Percentiles rank a stretch among this genome's conserved stretches.
Conservation (phyloP, 1,139 yeast genomes). For the Magnusiomyces starmeri region DNA sequence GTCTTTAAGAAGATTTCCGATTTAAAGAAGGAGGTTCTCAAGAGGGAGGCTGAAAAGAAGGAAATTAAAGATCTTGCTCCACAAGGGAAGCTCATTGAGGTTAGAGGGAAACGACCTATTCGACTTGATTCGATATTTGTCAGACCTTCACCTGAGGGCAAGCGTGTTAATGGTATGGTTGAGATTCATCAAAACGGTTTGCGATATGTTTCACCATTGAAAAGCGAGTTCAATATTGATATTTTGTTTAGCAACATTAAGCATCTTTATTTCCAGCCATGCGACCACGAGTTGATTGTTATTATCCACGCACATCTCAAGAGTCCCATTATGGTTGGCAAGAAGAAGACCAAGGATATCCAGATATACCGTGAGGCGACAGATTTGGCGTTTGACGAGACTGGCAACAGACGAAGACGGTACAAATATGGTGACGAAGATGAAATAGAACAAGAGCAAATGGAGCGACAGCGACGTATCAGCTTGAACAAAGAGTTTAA, state of each 20-base stretch:
- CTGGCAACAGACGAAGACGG: constrained; percentile 85
- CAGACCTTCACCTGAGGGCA: constrained; percentile 94
- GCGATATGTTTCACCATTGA: constrained; percentile 77
- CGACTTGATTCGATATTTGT: constrained; percentile 83
- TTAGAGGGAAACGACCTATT: constrained; percentile 72
- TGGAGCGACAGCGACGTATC: constrained; percentile 88
- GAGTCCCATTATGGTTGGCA: constrained; percentile 91
- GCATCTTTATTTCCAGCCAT: constrained; percentile 91
- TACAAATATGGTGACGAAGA: constrained; percentile 97
- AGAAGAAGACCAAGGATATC: constrained; percentile 89
- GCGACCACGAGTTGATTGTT: constrained; percentile 90
- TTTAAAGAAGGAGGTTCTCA: constrained; percentile 83
- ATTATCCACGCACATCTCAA: constrained; percentile 88
- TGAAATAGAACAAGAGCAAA: constrained; percentile 97
- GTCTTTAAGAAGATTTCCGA: constrained; percentile 87
- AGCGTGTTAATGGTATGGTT: constrained; percentile 84
- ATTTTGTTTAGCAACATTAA: constrained; percentile 83
- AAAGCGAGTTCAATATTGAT: constrained; percentile 82
- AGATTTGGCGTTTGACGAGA: constrained; percentile 94
- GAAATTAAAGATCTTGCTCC: constrained; percentile 92
- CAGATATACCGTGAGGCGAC: constrained; percentile 96
- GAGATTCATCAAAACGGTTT: constrained; percentile 95
- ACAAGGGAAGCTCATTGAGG: constrained; percentile 81
- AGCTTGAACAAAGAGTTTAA: constrained; percentile 88
- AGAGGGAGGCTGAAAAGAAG: constrained; percentile 84